These are phyloP conservation scores for Coprinopsis strossmayeri DNA, from an alignment of 768 basidiomycete species.

Conservation along the genomic window DNA sequence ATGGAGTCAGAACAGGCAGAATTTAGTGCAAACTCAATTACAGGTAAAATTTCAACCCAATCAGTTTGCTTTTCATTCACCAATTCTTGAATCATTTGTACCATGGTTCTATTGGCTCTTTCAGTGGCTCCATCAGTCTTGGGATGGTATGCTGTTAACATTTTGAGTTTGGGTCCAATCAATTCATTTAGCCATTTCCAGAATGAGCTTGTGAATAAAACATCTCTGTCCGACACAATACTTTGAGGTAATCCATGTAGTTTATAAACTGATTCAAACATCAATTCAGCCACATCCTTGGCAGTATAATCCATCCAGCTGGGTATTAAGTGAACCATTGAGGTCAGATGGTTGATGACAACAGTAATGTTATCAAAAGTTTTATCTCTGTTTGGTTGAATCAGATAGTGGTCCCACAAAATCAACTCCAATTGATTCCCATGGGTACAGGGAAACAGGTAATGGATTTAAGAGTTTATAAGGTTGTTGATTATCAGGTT, in stretches of 20 bases:
- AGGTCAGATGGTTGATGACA: too few species aligned
- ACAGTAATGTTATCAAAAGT: too few species aligned
- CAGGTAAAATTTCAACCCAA: conserved; percentile 23
- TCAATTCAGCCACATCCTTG: conserved; percentile 8
- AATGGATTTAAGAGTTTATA: too few species aligned
- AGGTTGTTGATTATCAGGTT: too few species aligned
- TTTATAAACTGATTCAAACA: conserved; percentile 11
- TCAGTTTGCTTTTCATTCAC: conserved; percentile 23
- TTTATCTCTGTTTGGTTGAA: conserved; percentile 18
- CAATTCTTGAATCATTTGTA: conserved; percentile 17
- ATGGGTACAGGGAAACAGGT: conserved; percentile 3
- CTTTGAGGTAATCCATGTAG: conserved; percentile 9
- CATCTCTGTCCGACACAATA: conserved; percentile 11
- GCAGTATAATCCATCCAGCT: conserved; percentile 4
- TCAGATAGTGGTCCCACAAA: conserved; percentile 16
- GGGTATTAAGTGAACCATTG: conserved; percentile 13
- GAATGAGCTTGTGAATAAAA: conserved; percentile 10
- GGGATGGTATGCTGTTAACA: conserved; percentile 13
- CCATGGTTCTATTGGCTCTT: conserved; percentile 15
- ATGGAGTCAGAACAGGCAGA: conserved; percentile 16
- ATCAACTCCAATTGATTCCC: conserved; percentile 7
- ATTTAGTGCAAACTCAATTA: conserved; percentile 19
- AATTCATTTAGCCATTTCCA: conserved; percentile 10
- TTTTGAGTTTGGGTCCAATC: conserved; percentile 7
- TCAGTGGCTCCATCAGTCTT: conserved; percentile 13